phyloP scores from a whole-genome alignment of 768 basidiomycete genomes.

The Udeniomyces megalosporus region DNA sequence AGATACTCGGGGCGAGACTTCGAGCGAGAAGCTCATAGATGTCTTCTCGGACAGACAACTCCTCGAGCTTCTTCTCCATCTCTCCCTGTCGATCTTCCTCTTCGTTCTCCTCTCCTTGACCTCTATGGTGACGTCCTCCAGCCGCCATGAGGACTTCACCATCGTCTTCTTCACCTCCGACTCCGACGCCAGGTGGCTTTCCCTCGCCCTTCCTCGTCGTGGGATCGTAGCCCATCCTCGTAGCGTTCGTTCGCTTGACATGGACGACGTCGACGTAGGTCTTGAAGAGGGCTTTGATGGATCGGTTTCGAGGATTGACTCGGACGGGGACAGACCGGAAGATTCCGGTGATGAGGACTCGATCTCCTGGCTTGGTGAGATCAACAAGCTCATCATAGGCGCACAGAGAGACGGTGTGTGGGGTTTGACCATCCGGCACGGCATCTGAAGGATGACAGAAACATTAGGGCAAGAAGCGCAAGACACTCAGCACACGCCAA shows the following conservation, averaged over 20 bases:
- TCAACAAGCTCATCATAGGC: constrained; percentile 99
- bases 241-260: constrained; percentile 51
- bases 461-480: background rate
- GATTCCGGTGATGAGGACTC: constrained; percentile 77
- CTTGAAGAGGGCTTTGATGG: constrained; percentile 90
- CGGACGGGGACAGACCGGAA: constrained; percentile 92
- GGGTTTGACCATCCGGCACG: constrained; percentile 95
- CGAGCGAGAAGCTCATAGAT: constrained; percentile 71
- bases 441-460: constrained; percentile 40
- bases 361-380: constrained; percentile 86
- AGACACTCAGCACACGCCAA: background rate
- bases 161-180: constrained; percentile 45
- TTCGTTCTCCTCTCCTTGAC: constrained; percentile 32
- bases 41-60: constrained; percentile 57
- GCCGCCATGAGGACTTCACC: constrained; percentile 33
- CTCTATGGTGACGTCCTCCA: constrained; percentile 20
- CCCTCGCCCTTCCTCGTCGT: constrained; percentile 48
- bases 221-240: constrained; percentile 56
- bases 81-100: constrained; percentile 36
- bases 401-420: constrained; percentile 88
- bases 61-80: constrained; percentile 58
- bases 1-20: constrained; percentile 84
- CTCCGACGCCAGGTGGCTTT: constrained; percentile 52
- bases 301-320: constrained; percentile 77
- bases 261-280: constrained; percentile 95